These are phyloP conservation scores for Bipolaris cookei DNA, from an alignment of 2,329 filamentous ascomycete genomes.

Conservation along the genomic window DNA sequence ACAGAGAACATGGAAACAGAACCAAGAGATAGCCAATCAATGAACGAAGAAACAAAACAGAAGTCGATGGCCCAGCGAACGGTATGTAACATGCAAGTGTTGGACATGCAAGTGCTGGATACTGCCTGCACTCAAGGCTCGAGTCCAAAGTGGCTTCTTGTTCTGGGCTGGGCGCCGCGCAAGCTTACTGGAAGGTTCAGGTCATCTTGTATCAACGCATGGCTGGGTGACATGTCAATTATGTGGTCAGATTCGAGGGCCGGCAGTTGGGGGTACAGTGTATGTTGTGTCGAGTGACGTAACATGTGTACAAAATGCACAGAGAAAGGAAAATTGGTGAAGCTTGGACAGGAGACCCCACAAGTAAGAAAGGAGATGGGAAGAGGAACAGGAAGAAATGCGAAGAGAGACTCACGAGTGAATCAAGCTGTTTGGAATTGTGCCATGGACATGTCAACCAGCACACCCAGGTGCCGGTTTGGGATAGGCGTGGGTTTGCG, in stretches of 20 bases:
- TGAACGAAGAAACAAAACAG: background rate
- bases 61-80: background rate
- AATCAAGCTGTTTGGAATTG: background rate
- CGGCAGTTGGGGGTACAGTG: background rate
- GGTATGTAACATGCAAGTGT: background rate
- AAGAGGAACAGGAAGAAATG: background rate
- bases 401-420: background rate
- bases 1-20: background rate
- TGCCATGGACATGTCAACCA: background rate
- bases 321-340: background rate
- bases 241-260: background rate
- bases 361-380: background rate
- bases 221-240: background rate
- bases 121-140: background rate
- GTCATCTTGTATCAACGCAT: background rate
- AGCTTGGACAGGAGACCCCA: background rate
- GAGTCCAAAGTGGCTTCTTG: background rate
- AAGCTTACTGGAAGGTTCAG: background rate
- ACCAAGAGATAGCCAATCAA: background rate
- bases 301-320: slow-evolving; percentile 4
- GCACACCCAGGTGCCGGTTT: background rate
- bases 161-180: background rate
- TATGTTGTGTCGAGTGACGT: slow-evolving; percentile 11
- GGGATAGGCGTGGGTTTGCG: background rate
- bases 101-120: background rate